Base-by-base conservation (phyloP, 306 rosid species). In the Cucurbita maxima region DNA sequence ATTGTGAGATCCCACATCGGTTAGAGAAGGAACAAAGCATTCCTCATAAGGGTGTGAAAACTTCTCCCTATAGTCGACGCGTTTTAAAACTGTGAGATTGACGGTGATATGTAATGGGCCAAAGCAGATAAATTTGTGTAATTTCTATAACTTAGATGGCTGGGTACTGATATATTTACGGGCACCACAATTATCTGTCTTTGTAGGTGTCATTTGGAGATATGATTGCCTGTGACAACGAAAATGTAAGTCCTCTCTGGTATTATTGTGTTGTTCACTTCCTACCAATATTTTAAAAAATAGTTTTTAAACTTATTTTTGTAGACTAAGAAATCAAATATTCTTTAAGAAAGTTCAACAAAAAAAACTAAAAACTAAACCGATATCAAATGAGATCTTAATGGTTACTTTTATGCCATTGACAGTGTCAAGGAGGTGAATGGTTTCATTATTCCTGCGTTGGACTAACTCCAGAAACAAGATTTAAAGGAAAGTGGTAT, bases 381-480 rank as follows among this genome's bases (percentile, higher is more conserved):
- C 34, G 3, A 0, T 30, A 30, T 2, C 34, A 30, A 30, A 30
- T 30, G 34, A 30, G 34, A 30, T 30, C 34, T 30, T 30, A 30
- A 30, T 3, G 34, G 34, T 30, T 30, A 30, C 30, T 60, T 40
- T 48, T 63, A 75, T 57, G 51, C 12, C 54, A 36, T 53, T 72
- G 76, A 79, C 81, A 94, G 98, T 94, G 99, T 83, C 96, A 88
- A 89, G 99, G 99, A 80, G 96, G 98, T 36, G 98, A 94, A 84
- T 94, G 98, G 99, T 94, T 94, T 80, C 99, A 94, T 80, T 94
- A 94, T 79, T 63, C 96, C 0, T 94, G 99, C 57, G 99, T 94
- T 53, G 99, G 99, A 79, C 89, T 94, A 57, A 94, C 97, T 20
- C 96, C 94, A 22, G 96, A 94, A 86, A 91, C 99, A 50, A 94